A percentile compares a stretch with the other conserved stretches of the same genome.
Evolutionary conservation across 2,329 filamentous ascomycete genomes (phyloP).

Genomic region (Teratosphaeria gauchensis): DNA sequence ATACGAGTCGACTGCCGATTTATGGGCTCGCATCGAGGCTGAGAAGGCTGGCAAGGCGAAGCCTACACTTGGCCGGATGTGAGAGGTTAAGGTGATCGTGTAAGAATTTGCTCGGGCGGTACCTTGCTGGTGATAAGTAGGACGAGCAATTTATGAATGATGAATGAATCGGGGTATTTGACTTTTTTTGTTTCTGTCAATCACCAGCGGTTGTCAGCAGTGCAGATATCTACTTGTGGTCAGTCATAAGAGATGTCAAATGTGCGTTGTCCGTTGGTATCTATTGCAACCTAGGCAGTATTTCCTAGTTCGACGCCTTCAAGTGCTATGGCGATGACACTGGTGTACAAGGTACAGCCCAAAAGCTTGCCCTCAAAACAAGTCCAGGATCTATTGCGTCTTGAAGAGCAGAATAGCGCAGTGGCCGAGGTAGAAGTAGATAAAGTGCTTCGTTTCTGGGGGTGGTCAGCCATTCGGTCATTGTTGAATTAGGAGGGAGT

Average conservation of each 20-base stretch:
- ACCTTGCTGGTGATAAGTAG: background rate
- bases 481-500: background rate
- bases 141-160: too few species aligned
- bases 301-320: background rate
- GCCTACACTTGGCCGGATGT: background rate
- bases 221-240: too few species aligned
- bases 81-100: background rate
- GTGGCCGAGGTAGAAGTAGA: slow-evolving; percentile 99
- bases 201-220: too few species aligned
- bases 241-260: too few species aligned
- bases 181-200: too few species aligned
- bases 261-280: too few species aligned
- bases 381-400: slow-evolving; percentile 63
- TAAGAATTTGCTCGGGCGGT: too few species aligned
- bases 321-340: background rate
- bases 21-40: background rate
- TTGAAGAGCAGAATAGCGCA: slow-evolving; percentile 98
- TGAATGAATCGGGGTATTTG: too few species aligned
- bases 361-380: background rate
- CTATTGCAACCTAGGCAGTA: background rate
- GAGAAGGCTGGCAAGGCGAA: background rate
- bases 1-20: background rate
- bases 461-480: background rate
- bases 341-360: background rate
- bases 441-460: slow-evolving; percentile 97